A percentile compares a stretch with the other conserved stretches of the same genome.
These are phyloP conservation scores for Trichodelitschia bisporula DNA, from an alignment of 495 filamentous ascomycete species.

Conservation along the genomic window DNA sequence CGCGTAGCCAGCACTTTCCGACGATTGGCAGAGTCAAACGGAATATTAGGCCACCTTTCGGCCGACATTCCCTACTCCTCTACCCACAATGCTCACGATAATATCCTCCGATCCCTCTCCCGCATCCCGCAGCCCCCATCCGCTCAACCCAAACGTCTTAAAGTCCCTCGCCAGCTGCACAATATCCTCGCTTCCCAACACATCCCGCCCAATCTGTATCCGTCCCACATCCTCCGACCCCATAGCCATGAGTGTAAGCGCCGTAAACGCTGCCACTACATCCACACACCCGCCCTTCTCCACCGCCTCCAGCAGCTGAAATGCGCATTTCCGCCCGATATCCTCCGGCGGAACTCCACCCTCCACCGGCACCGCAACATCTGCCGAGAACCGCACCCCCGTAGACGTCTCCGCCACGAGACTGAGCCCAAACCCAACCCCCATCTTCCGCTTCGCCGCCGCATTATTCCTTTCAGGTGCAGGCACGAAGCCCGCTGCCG, in stretches of 20 bases:
- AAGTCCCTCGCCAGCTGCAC: conserved; percentile 64
- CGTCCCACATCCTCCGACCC: conserved; percentile 53
- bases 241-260: conserved; percentile 90
- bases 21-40: no score
- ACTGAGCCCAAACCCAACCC: conserved; percentile 74
- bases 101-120: conserved; percentile 45
- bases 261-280: conserved; percentile 35
- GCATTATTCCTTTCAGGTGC: conserved; percentile 36
- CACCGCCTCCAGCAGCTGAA: conserved; percentile 66
- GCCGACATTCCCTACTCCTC: conserved; percentile 86
- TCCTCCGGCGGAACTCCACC: conserved; percentile 77
- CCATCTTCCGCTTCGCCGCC: conserved; percentile 37
- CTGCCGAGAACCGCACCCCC: conserved; percentile 64
- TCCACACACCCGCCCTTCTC: conserved; percentile 62
- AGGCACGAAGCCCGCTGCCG: conserved; percentile 33
- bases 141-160: conserved; percentile 57
- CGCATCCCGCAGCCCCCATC: conserved; percentile 66
- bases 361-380: conserved; percentile 53
- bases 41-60: conserved; percentile 56
- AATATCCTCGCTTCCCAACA: conserved; percentile 53
- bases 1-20: conserved; percentile 1
- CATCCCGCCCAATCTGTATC: conserved; percentile 40
- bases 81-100: conserved; percentile 76
- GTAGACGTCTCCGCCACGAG: conserved; percentile 79
- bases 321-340: conserved; percentile 65